Evolutionary conservation across 129 eudicot genomes (phyloP).

Genomic region (Ambrosia trifida): DNA sequence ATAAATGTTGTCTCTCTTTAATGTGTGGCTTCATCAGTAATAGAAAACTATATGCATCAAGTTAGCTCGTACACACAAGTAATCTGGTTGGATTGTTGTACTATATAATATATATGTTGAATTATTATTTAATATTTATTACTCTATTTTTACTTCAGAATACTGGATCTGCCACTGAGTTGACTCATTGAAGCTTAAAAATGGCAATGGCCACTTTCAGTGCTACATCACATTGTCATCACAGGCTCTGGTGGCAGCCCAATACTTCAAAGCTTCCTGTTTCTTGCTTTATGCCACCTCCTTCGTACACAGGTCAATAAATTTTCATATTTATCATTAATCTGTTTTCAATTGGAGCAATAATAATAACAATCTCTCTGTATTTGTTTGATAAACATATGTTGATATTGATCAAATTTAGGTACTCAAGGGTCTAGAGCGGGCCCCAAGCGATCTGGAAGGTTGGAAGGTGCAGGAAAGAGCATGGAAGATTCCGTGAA

Average conservation of each 20-base stretch:
- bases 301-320: constrained; percentile 27
- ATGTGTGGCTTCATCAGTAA: neutral
- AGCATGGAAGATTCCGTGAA: constrained; percentile 97
- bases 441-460: constrained; percentile 54
- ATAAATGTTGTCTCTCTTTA: neutral
- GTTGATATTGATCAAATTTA: constrained; percentile 15
- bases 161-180: constrained; percentile 27
- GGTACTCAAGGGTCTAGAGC: constrained; percentile 52
- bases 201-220: constrained; percentile 42
- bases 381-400: neutral
- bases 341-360: neutral
- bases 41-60: neutral
- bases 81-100: neutral
- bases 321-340: neutral
- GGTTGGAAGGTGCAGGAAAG: constrained; percentile 80
- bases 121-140: neutral
- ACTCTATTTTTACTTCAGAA: constrained; percentile 23
- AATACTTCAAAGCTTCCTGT: constrained; percentile 41
- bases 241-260: constrained; percentile 38
- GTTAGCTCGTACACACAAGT: neutral
- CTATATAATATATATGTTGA: neutral
- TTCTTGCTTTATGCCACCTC: constrained; percentile 41
- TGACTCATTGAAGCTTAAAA: constrained; percentile 21
- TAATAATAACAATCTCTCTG: neutral
- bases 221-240: constrained; percentile 38